Conservation (phyloP, 345 rosid species). For the Eucalyptus pauciflora region DNA sequence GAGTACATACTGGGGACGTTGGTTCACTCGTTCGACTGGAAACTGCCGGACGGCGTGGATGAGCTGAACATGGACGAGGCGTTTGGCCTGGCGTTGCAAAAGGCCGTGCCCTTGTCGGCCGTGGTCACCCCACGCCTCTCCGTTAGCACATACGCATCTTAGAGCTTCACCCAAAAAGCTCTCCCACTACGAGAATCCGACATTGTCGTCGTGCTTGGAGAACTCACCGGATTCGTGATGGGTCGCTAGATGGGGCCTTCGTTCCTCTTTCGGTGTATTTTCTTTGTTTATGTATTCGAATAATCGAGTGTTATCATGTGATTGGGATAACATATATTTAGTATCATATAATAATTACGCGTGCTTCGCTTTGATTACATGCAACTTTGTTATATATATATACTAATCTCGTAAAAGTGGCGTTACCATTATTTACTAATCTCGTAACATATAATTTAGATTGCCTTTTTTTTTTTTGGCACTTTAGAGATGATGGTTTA, state of each 20-base stretch:
- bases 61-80: conserved; percentile 45
- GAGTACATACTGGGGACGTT: conserved; percentile 45
- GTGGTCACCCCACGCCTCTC: conserved; percentile 25
- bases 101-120: conserved; percentile 45
- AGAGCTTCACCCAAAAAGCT: not conserved
- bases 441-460: not conserved
- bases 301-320: not conserved
- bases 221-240: not conserved
- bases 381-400: not conserved
- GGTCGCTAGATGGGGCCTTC: not conserved
- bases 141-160: conserved; percentile 10
- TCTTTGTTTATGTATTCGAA: not conserved
- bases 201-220: not conserved
- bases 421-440: not conserved
- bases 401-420: not conserved
- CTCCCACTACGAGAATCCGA: not conserved
- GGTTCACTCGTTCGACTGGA: conserved; percentile 57
- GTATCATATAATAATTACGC: not conserved
- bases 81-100: conserved; percentile 55
- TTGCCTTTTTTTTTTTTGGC: too few relatives aligned
- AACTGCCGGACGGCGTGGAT: conserved; percentile 6
- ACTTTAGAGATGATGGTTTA: too few relatives aligned
- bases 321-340: not conserved
- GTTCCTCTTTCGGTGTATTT: not conserved
- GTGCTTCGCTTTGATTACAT: not conserved